Evolutionary conservation across 805 yeast genomes (phyloP).

Genomic region (Debaryomyces castellii): DNA sequence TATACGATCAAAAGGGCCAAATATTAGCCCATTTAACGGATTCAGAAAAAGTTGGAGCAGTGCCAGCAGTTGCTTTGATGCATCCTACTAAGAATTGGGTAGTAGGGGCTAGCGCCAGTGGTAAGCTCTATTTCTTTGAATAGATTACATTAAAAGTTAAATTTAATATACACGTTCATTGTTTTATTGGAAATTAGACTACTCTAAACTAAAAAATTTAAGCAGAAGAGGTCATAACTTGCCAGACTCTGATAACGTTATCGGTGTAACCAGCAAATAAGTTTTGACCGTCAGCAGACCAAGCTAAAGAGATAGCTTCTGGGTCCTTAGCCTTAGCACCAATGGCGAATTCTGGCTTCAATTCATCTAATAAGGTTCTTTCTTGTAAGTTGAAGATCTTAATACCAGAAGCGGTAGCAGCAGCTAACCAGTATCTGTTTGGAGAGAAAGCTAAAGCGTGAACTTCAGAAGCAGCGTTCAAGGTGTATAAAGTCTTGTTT

Average conservation of each 20-base stretch:
- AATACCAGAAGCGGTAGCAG: conserved; percentile 97
- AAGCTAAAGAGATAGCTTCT: conserved; percentile 95
- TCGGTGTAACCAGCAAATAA: conserved; percentile 99
- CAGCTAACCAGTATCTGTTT: conserved; percentile 99
- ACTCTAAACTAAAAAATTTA: conserved; percentile 18
- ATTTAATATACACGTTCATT: conserved; percentile 6
- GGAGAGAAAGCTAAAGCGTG: conserved; percentile 99
- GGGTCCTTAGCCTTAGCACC: conserved; percentile 93
- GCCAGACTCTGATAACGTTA: conserved; percentile 99
- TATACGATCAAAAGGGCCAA: conserved; percentile 73
- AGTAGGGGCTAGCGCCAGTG: conserved; percentile 93
- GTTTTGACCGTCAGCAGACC: conserved; percentile 99
- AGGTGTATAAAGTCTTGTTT: conserved; percentile 85
- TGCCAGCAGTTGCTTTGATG: conserved; percentile 84
- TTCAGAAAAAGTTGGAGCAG: conserved; percentile 66
- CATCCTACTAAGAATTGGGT: conserved; percentile 90
- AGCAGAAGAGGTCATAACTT: conserved; percentile 88
- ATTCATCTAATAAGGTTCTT: conserved; percentile 91
- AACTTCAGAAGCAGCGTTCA: conserved; percentile 93
- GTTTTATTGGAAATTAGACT: conserved; percentile 3
- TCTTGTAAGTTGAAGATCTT: conserved; percentile 97
- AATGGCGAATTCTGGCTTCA: conserved; percentile 95
- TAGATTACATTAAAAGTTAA: conserved; percentile 9
- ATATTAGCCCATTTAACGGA: conserved; percentile 74
- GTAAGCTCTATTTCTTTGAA: conserved; percentile 70